phyloP scores from a whole-genome alignment of 495 filamentous ascomycete genomes.

The Aspergillus incahuasiensis region DNA sequence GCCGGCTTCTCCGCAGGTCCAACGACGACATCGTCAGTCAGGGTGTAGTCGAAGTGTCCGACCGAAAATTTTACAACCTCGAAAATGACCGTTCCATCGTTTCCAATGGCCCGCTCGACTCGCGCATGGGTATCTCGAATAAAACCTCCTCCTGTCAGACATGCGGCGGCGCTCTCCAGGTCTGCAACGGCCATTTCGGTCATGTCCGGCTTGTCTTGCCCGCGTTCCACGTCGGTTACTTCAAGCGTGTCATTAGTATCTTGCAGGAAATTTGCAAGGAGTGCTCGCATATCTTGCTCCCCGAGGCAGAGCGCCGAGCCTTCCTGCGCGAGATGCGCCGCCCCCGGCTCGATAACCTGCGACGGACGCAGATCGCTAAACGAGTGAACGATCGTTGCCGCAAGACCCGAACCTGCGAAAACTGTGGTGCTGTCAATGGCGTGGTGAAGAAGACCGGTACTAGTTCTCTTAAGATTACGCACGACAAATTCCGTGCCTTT shows the following conservation, averaged over 20 bases:
- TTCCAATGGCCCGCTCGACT: slow-evolving; percentile 78
- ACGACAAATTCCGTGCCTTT: slow-evolving; percentile 84
- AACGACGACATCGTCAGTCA: slow-evolving; percentile 92
- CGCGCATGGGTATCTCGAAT: slow-evolving; percentile 81
- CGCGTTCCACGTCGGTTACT: slow-evolving; percentile 91
- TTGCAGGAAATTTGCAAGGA: slow-evolving; percentile 90
- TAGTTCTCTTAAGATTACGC: slow-evolving; percentile 81
- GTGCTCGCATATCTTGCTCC: slow-evolving; percentile 65
- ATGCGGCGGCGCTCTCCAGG: slow-evolving; percentile 68
- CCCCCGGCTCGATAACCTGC: slow-evolving; percentile 81
- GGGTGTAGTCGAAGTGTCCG: slow-evolving; percentile 85
- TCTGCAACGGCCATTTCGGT: slow-evolving; percentile 93
- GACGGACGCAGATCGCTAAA: slow-evolving; percentile 73
- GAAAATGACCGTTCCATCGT: slow-evolving; percentile 65
- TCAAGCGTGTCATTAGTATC: slow-evolving; percentile 82
- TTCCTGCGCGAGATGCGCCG: slow-evolving; percentile 74
- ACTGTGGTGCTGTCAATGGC: slow-evolving; percentile 77
- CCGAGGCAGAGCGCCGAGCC: slow-evolving; percentile 64
- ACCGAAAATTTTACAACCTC: slow-evolving; percentile 85
- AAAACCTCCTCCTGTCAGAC: slow-evolving; percentile 72
- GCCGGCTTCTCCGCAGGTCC: slow-evolving; percentile 48
- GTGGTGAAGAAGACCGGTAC: slow-evolving; percentile 77
- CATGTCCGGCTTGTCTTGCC: slow-evolving; percentile 85
- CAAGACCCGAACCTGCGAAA: slow-evolving; percentile 71
- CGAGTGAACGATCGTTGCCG: slow-evolving; percentile 82